Conservation (phyloP, 768 basidiomycete species). For the Mycena pura region DNA sequence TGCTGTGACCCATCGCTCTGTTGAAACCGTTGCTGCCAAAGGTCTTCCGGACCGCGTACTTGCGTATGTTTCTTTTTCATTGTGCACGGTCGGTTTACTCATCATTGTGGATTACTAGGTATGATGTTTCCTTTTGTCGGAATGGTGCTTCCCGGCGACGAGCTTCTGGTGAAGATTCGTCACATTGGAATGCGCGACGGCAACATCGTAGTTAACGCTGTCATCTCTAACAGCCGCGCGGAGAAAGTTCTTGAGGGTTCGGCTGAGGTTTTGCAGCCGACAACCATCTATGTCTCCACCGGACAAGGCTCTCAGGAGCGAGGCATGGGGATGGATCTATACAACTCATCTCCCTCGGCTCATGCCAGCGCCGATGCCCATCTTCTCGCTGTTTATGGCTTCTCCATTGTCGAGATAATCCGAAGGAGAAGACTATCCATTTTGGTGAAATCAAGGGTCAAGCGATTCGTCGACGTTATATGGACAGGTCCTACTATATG, state of each 20-base stretch:
- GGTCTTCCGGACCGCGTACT: conserved; percentile 91
- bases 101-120: conserved; percentile 55
- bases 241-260: conserved; percentile 93
- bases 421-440: conserved; percentile 97
- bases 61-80: conserved; percentile 61
- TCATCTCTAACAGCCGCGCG: conserved; percentile 82
- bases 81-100: conserved; percentile 5
- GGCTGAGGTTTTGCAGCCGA: conserved; percentile 91
- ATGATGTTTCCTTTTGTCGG: conserved; percentile 95
- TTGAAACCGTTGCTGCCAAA: conserved; percentile 93
- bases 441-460: conserved; percentile 99
- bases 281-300: conserved; percentile 96
- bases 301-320: conserved; percentile 98
- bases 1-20: conserved; percentile 89
- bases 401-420: conserved; percentile 98
- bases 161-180: conserved; percentile 84
- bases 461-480: conserved; percentile 97
- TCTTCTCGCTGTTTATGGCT: conserved; percentile 93
- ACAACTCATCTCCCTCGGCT: conserved; percentile 90
- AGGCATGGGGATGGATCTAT: conserved; percentile 99
- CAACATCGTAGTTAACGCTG: conserved; percentile 89
- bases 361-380: conserved; percentile 93
- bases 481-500: conserved; percentile 99
- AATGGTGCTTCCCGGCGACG: conserved; percentile 93
- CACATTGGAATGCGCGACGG: conserved; percentile 94